Percentiles rank a stretch among this genome's conserved stretches.
Evolutionary conservation across 306 rosid species (phyloP).

Genomic region (Vigna nakashimae): DNA sequence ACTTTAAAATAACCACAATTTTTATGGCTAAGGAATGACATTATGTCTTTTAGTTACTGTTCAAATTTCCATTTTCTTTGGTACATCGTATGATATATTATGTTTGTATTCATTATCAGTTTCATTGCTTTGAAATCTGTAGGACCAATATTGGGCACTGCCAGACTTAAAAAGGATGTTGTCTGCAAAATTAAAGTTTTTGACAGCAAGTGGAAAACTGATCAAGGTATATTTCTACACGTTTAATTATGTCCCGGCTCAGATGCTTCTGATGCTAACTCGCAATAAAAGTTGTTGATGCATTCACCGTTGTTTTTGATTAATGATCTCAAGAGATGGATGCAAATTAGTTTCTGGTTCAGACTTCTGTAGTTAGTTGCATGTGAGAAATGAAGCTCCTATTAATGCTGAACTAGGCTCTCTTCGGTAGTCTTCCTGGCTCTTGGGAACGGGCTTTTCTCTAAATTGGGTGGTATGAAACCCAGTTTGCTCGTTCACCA

Average conservation of each 20-base stretch:
- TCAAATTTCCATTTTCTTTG: constrained; percentile 25
- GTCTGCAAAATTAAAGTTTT: constrained; percentile 74
- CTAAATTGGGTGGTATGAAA: background rate
- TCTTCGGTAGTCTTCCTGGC: background rate
- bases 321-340: constrained; percentile 3
- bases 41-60: constrained; percentile 5
- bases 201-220: constrained; percentile 80
- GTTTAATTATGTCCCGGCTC: constrained; percentile 27
- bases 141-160: constrained; percentile 94
- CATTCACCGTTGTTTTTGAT: constrained; percentile 1
- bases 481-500: constrained; percentile 6
- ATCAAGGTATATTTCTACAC: constrained; percentile 67
- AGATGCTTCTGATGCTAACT: constrained; percentile 24
- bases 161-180: constrained; percentile 81
- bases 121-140: constrained; percentile 38
- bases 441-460: background rate
- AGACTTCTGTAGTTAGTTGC: constrained; percentile 3
- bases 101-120: constrained; percentile 27
- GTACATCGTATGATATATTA: background rate
- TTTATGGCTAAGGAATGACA: constrained; percentile 24
- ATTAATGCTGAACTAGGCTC: constrained; percentile 5
- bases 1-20: constrained; percentile 14
- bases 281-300: constrained; percentile 16
- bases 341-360: background rate
- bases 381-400: constrained; percentile 2